A percentile compares a stretch with the other conserved stretches of the same genome.
phyloP scores from a whole-genome alignment of 805 yeast species.

The Lipomyces yamanashiensis region DNA sequence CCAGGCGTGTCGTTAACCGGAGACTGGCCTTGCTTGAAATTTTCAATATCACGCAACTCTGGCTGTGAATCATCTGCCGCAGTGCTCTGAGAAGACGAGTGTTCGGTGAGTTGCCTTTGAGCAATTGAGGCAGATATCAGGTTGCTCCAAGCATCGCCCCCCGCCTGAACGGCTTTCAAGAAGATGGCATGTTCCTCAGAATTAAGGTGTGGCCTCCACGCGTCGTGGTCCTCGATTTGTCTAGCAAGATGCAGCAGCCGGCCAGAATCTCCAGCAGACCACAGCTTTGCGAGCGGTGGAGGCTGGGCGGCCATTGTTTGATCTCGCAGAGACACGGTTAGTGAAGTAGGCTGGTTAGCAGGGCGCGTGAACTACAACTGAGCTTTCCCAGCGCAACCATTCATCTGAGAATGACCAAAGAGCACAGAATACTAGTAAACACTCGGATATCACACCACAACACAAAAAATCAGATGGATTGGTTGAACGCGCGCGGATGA shows the following conservation, averaged over 20 bases:
- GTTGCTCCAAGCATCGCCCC: conserved; percentile 44
- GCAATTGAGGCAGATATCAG: conserved; percentile 38
- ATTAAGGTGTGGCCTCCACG: conserved; percentile 47
- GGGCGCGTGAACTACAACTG: conserved; percentile 7
- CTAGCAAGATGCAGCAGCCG: conserved; percentile 34
- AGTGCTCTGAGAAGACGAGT: neutral
- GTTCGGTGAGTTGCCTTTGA: neutral
- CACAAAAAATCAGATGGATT: neutral
- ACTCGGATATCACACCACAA: neutral
- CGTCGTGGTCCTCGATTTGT: conserved; percentile 36
- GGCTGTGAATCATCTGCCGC: neutral
- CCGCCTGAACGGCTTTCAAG: conserved; percentile 42
- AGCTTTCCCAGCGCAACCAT: conserved; percentile 4
- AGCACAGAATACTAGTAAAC: neutral
- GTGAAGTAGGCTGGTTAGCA: neutral
- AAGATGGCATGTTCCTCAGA: conserved; percentile 48
- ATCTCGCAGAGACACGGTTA: neutral
- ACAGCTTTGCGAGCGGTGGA: conserved; percentile 21
- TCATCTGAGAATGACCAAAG: conserved; percentile 6
- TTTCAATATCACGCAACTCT: neutral
- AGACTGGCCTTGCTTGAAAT: neutral
- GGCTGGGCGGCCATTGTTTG: conserved; percentile 13
- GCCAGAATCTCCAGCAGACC: conserved; percentile 39
- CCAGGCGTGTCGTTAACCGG: neutral
- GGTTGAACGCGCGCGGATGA: neutral